Conservation (phyloP, 164 flowering plant genomes). For the Santalum album region DNA sequence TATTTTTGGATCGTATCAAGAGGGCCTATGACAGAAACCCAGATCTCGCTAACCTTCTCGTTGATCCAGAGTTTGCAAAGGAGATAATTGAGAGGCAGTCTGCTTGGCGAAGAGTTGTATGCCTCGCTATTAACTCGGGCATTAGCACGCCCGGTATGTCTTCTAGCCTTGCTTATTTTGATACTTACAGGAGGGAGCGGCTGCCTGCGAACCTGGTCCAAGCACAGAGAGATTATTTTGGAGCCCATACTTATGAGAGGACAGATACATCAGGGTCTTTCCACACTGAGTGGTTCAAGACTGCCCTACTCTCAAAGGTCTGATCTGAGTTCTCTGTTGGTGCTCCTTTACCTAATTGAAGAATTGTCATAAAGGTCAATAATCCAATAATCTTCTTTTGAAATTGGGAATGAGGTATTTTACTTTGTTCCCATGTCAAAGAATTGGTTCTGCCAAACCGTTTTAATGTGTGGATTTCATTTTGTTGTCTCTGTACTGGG, state of each 20-base stretch:
- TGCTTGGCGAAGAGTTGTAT: conserved; percentile 61
- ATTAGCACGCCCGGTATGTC: conserved; percentile 70
- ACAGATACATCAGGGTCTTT: conserved; percentile 48
- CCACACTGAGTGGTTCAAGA: conserved; percentile 76
- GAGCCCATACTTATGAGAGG: conserved; percentile 77
- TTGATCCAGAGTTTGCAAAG: conserved; percentile 66
- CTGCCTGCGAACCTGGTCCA: conserved; percentile 70
- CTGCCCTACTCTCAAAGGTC: conserved; percentile 38
- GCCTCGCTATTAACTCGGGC: conserved; percentile 56
- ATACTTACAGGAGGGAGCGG: conserved; percentile 52
- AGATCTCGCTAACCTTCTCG: conserved; percentile 51
- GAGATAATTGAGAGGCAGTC: conserved; percentile 58
- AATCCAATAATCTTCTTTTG: conserved; percentile 1
- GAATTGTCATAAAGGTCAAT: conserved; percentile 4
- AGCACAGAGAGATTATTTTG: conserved; percentile 70
- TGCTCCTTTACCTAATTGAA: conserved; percentile 1
- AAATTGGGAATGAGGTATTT: too few relatives aligned
- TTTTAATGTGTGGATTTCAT: background rate
- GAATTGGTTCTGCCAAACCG: background rate
- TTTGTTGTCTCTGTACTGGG: background rate
- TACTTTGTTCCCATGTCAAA: too few relatives aligned
- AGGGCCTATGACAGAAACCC: conserved; percentile 62
- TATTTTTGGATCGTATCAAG: conserved; percentile 62
- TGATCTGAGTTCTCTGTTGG: conserved; percentile 6
- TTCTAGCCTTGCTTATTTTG: conserved; percentile 57